A percentile compares a stretch with the other conserved stretches of the same genome.
Conservation (phyloP, 2,329 filamentous ascomycete species). For the Cordyceps militaris region DNA sequence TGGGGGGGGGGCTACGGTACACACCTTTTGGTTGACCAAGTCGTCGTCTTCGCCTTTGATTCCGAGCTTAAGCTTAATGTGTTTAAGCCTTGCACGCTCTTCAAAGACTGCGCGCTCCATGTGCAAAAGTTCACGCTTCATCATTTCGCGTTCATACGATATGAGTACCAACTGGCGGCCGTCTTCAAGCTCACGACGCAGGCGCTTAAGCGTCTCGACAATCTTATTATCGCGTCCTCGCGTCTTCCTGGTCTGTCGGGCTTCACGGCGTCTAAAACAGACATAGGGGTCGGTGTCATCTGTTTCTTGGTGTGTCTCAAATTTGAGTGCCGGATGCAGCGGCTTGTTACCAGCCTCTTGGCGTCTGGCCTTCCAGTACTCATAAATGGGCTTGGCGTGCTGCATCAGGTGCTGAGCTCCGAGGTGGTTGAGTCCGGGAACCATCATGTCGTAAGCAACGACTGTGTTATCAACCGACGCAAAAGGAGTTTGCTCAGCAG, state of each 20-base stretch:
- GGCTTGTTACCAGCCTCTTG: slow-evolving; percentile 60
- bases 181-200: slow-evolving; percentile 86
- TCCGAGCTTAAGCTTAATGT: slow-evolving; percentile 77
- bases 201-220: slow-evolving; percentile 85
- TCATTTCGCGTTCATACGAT: slow-evolving; percentile 71
- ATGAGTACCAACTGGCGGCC: slow-evolving; percentile 72
- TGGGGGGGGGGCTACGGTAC: slow-evolving; percentile 20
- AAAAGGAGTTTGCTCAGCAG: slow-evolving; percentile 76
- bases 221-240: slow-evolving; percentile 88
- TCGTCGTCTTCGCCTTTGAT: slow-evolving; percentile 94
- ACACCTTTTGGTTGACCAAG: slow-evolving; percentile 86
- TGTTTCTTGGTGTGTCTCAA: slow-evolving; percentile 87
- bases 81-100: slow-evolving; percentile 73
- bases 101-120: slow-evolving; percentile 75
- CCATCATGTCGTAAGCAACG: slow-evolving; percentile 69
- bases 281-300: slow-evolving; percentile 97
- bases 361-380: slow-evolving; percentile 77
- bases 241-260: slow-evolving; percentile 90
- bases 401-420: slow-evolving; percentile 42
- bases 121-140: slow-evolving; percentile 69
- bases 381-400: slow-evolving; percentile 73
- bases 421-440: slow-evolving; percentile 54
- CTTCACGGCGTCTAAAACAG: slow-evolving; percentile 92
- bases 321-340: slow-evolving; percentile 76
- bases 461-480: slow-evolving; percentile 85